Percentiles rank a stretch among this genome's conserved stretches.
These are phyloP conservation scores for Hawksworthiomyces lignivorus DNA, from an alignment of 2,329 filamentous ascomycete genomes.

Conservation along the genomic window DNA sequence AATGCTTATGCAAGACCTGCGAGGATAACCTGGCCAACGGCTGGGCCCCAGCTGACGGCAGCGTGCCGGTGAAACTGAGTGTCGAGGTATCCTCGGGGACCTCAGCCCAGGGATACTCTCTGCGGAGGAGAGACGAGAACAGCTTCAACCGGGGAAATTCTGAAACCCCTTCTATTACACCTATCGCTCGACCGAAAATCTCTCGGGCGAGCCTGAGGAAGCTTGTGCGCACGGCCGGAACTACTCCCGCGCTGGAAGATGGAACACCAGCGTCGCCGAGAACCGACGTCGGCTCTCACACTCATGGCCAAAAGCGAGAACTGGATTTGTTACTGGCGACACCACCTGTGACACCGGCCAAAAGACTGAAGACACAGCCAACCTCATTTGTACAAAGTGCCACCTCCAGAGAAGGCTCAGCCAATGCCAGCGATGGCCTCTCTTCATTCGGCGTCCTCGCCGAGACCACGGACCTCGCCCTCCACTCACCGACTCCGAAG, in stretches of 20 bases:
- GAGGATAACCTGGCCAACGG: slow-evolving; percentile 71
- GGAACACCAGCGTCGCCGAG: neutral
- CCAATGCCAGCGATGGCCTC: slow-evolving; percentile 7
- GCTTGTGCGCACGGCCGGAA: neutral
- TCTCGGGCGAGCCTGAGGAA: slow-evolving; percentile 27
- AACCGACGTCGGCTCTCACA: slow-evolving; percentile 8
- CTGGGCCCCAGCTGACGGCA: slow-evolving; percentile 56
- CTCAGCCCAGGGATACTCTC: slow-evolving; percentile 41
- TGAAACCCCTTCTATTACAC: slow-evolving; percentile 49
- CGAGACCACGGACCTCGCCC: slow-evolving; percentile 20
- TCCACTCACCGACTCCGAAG: slow-evolving; percentile 27
- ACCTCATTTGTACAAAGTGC: slow-evolving; percentile 14
- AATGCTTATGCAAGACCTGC: slow-evolving; percentile 86
- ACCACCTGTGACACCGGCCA: slow-evolving; percentile 48
- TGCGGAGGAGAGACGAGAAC: slow-evolving; percentile 48
- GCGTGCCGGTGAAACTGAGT: slow-evolving; percentile 40
- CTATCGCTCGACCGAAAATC: slow-evolving; percentile 46
- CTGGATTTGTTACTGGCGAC: slow-evolving; percentile 40
- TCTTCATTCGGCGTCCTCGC: neutral
- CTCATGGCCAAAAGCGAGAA: slow-evolving; percentile 26
- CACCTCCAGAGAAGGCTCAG: slow-evolving; percentile 33
- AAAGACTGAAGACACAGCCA: slow-evolving; percentile 34
- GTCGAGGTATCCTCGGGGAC: slow-evolving; percentile 42
- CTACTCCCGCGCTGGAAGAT: slow-evolving; percentile 2
- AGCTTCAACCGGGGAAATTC: slow-evolving; percentile 37